These are phyloP conservation scores for Chloroidium sp. DNA, from an alignment of 163 green algal species.

Conservation along the genomic window DNA sequence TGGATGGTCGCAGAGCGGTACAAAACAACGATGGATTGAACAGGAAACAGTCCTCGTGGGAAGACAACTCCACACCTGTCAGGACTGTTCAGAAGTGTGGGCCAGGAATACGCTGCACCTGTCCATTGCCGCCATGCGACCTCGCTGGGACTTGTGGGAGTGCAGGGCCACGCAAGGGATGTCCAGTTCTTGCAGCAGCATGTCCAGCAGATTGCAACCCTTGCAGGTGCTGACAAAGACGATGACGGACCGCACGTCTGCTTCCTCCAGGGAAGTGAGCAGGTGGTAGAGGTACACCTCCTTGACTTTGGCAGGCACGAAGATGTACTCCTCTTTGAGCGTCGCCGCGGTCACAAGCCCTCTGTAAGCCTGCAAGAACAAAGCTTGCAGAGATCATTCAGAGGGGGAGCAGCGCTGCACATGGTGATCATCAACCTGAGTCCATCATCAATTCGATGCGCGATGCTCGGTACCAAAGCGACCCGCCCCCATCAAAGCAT, in stretches of 20 bases:
- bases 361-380: constrained; percentile 54
- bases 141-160: constrained; percentile 58
- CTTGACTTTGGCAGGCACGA: constrained; percentile 84
- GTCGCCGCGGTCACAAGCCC: constrained; percentile 64
- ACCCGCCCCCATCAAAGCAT: too few relatives aligned
- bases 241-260: constrained; percentile 60
- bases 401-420: too few relatives aligned
- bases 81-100: too few relatives aligned
- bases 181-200: constrained; percentile 67
- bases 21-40: too few relatives aligned
- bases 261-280: constrained; percentile 42
- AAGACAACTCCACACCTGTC: too few relatives aligned
- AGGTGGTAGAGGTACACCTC: constrained; percentile 88
- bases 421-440: too few relatives aligned
- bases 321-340: constrained; percentile 78
- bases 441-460: too few relatives aligned
- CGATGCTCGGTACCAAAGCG: too few relatives aligned
- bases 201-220: constrained; percentile 37
- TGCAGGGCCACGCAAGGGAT: constrained; percentile 46
- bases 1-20: too few relatives aligned
- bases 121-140: constrained; percentile 45
- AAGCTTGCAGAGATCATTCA: too few relatives aligned
- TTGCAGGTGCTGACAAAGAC: constrained; percentile 76
- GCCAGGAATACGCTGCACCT: constrained; percentile 26
- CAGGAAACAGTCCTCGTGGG: too few relatives aligned